Conservation (phyloP, 176 grass and related monocot genomes). For the Neostapfia colusana region DNA sequence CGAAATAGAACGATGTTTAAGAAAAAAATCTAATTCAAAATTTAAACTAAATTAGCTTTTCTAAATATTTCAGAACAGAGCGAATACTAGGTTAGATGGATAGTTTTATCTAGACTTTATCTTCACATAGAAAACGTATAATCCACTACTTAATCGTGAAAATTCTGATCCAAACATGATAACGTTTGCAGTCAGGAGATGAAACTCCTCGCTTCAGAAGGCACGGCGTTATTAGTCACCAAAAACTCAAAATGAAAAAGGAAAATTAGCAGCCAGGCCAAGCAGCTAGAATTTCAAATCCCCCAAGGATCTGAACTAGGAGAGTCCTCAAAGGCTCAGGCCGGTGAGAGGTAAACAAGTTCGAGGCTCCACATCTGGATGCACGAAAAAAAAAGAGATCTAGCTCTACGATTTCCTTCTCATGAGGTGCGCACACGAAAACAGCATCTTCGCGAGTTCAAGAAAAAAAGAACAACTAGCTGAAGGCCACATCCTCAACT, state of each 20-base stretch:
- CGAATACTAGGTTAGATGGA: neutral
- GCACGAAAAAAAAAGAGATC: neutral
- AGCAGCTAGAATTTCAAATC: neutral
- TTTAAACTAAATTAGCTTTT: too few relatives aligned
- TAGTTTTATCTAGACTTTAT: neutral
- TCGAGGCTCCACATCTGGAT: constrained; percentile 3
- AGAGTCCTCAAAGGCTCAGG: neutral
- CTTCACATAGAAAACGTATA: neutral
- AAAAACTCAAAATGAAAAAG: neutral
- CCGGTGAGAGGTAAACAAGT: neutral
- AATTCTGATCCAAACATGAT: neutral
- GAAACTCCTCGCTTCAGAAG: neutral
- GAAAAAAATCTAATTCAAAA: too few relatives aligned
- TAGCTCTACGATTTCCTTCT: neutral
- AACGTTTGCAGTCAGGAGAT: neutral
- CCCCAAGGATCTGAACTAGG: neutral
- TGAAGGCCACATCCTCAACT: neutral
- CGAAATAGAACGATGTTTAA: too few relatives aligned
- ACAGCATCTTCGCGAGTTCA: neutral
- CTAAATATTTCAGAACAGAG: too few relatives aligned
- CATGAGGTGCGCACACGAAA: neutral
- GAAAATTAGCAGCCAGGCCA: neutral
- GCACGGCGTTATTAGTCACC: neutral
- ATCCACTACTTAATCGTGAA: neutral
- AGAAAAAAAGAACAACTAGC: neutral